Evolutionary conservation across 1,284 basidiomycete species (phyloP), one percentile per base, ranked within the genome.

Genomic region (Cronartium ribicola): DNA sequence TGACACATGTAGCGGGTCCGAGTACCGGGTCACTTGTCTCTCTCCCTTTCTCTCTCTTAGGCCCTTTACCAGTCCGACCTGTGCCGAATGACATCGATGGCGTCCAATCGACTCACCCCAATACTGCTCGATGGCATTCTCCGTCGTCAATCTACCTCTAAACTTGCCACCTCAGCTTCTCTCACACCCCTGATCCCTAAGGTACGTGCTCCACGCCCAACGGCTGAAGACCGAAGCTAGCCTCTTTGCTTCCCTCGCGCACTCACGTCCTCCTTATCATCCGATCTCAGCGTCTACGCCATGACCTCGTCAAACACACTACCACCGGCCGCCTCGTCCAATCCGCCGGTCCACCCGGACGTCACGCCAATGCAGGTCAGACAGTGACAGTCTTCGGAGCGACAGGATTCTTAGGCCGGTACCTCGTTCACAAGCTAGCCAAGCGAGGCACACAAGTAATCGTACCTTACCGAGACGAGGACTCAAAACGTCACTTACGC

Each of bases 341-440:
- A 77, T 76, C 81, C 7, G 66, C 75, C 29, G 77, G 77, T 8
- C 76, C 77, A 36, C 44, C 64, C 29, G 93, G 93, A 67, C 88
- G 94, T 79, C 93, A 91, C 80, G 88, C 91, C 6, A 87, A 89
- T 76, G 89, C 89, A 67, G 94, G 94, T 2, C 93, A 94, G 83
- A 87, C 90, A 62, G 95, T 90, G 57, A 99, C 95, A 40, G 94
- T 98, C 71, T 98, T 99, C 84, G 95, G 95, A 44, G 91, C 89
- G 80, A 98, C 94, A 10, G 92, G 94, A 6, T 98, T 98, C 82
- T 84, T 99, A 70, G 95, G 95, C 67, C 85, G 94, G 80, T 98
- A 98, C 83, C 84, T 98, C 67, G 92, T 98, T 63, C 87, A 90
- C 64, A 96, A 96, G 84, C 86, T 96, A n/a, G 80, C 92, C 75